Evolutionary conservation across 768 basidiomycete species (phyloP), one percentile per base, ranked within the genome.

Genomic region (Boletus pseudo-olivaceus): DNA sequence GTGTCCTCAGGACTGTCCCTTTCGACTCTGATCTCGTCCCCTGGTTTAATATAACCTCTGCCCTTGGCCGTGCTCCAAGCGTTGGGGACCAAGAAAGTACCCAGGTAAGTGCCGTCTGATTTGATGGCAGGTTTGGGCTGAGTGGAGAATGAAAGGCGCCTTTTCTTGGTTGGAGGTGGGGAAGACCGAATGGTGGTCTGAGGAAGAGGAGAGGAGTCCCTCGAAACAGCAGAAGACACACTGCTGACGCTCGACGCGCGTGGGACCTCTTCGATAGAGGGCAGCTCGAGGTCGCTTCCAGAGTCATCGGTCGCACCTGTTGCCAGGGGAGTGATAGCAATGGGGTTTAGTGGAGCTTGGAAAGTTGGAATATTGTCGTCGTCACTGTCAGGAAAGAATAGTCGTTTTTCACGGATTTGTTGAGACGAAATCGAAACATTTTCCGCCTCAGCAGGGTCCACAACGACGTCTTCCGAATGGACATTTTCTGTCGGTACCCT

Each of bases 41-140:
- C 80, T 20, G 72, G 55, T 55, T 83, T 83, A 35, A 88, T 74
- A 55, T 90, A 89, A 4, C 85, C 85, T 60, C 78, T 82, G 2
- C 89, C 89, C 46, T 81, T 85, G 14, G 80, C 85, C 38, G 84
- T 90, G 58, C 87, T 88, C 87, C 87, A 91, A 10, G 87, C 89
- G 62, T 88, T 85, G 20, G 79, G 77, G 23, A 90, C 78, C 10
- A 90, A 56, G 47, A 90, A 75, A 46, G 84, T 85, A 11, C 89
- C 89, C 27, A 91, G 60, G 63, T 87, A 90, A 11, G 61, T 60
- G 32, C 68, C 74, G 1, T 76, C 53, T 12, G 41, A 57, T 30
- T 48, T 59, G 44, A 57, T 38, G 47, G 59, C 20, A 56, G 58
- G 23, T 60, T 57, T 42, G 19, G 34, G 44, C 11, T 37, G 56